Evolutionary conservation across 2,329 filamentous ascomycete species (phyloP).

Genomic region (Diaporthe destruens): DNA sequence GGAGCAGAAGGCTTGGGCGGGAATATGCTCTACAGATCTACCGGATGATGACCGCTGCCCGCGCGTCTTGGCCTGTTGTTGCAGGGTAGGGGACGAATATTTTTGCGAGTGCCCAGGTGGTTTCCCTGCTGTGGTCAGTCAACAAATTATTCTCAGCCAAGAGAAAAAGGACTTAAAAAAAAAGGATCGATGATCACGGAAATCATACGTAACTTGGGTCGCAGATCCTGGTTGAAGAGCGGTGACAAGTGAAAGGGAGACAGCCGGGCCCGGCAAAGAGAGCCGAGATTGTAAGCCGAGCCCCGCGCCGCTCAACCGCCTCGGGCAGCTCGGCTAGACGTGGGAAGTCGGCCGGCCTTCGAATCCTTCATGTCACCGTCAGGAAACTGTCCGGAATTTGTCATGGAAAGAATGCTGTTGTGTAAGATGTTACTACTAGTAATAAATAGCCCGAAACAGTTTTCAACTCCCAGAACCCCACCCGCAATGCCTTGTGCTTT

Average conservation of each 20-base stretch:
- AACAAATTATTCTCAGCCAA: neutral
- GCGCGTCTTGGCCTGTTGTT: neutral
- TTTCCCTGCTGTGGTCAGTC: neutral
- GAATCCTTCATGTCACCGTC: neutral
- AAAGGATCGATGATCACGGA: neutral
- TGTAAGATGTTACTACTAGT: slow-evolving; percentile 9
- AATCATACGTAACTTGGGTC: slow-evolving; percentile 18
- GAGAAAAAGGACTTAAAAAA: neutral
- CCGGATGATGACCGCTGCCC: slow-evolving; percentile 20
- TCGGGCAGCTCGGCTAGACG: neutral
- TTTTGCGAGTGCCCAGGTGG: neutral
- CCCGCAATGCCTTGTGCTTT: neutral
- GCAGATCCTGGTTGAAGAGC: slow-evolving; percentile 11
- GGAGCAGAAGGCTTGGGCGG: neutral
- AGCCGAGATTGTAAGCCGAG: slow-evolving; percentile 18
- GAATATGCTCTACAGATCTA: neutral
- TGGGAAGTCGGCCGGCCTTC: neutral
- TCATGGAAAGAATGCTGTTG: neutral
- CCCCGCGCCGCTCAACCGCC: neutral
- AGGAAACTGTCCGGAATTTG: neutral
- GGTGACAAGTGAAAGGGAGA: slow-evolving; percentile 14
- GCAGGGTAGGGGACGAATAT: slow-evolving; percentile 1
- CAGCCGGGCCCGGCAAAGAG: slow-evolving; percentile 9
- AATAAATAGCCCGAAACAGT: neutral
- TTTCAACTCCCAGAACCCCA: slow-evolving; percentile 7